Evolutionary conservation across 2,329 filamentous ascomycete genomes (phyloP).

Genomic region (Lachnellula cervina): DNA sequence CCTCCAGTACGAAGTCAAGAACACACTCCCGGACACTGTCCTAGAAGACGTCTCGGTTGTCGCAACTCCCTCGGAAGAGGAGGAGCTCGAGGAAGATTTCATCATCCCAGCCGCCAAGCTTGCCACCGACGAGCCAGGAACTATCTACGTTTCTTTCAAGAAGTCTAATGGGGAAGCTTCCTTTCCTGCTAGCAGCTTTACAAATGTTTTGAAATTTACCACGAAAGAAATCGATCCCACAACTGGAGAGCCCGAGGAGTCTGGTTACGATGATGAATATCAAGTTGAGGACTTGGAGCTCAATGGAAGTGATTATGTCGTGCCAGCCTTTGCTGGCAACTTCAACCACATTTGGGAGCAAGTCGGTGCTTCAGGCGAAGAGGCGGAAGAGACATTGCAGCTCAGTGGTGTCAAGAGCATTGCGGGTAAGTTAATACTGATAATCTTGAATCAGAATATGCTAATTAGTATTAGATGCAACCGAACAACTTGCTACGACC

Average conservation of each 20-base stretch:
- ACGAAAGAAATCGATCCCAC: conserved; percentile 97
- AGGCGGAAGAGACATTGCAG: conserved; percentile 86
- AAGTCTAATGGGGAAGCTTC: conserved; percentile 70
- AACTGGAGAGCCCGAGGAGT: conserved; percentile 86
- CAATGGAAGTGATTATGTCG: conserved; percentile 85
- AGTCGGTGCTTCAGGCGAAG: conserved; percentile 80
- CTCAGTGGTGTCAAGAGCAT: conserved; percentile 87
- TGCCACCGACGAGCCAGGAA: conserved; percentile 78
- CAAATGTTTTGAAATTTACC: conserved; percentile 92
- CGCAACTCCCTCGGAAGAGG: conserved; percentile 74
- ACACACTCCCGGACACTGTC: conserved; percentile 86
- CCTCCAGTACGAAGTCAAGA: conserved; percentile 95
- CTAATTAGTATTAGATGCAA: conserved; percentile 62
- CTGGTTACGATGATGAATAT: conserved; percentile 95
- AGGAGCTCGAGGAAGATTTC: conserved; percentile 84
- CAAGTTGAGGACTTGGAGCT: conserved; percentile 92
- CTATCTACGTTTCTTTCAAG: conserved; percentile 92
- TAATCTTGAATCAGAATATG: conserved; percentile 3
- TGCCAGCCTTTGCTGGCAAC: conserved; percentile 89
- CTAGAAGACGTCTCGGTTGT: conserved; percentile 85
- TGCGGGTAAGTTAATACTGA: conserved; percentile 55
- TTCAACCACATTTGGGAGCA: conserved; percentile 97
- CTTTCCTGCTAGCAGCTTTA: conserved; percentile 78
- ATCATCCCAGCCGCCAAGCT: conserved; percentile 86
- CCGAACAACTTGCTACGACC: conserved; percentile 80